These are phyloP conservation scores for Knoxia roxburghii DNA, from an alignment of 257 asterid genomes.

Conservation along the genomic window DNA sequence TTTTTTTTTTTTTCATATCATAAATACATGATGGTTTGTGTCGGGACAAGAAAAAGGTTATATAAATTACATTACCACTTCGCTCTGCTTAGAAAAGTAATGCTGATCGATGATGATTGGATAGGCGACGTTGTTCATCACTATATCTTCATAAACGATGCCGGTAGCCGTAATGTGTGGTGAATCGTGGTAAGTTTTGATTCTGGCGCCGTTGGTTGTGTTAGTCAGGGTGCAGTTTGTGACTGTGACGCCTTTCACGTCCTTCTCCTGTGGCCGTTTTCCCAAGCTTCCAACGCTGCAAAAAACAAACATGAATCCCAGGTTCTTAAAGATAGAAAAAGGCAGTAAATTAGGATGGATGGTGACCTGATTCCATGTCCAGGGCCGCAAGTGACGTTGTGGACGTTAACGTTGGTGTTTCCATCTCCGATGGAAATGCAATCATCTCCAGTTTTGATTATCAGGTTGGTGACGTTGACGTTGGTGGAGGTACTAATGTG, in stretches of 20 bases:
- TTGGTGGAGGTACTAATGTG: constrained; percentile 13
- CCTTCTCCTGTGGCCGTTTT: constrained; percentile 35
- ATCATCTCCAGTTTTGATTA: constrained; percentile 41
- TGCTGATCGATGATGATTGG: constrained; percentile 78
- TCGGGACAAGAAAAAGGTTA: too few species aligned
- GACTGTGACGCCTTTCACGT: constrained; percentile 34
- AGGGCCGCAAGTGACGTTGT: constrained; percentile 42
- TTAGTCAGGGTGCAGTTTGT: constrained; percentile 47
- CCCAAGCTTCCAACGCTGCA: constrained; percentile 80
- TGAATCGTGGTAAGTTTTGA: constrained; percentile 53
- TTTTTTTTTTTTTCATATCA: too few species aligned
- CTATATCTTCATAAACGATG: constrained; percentile 39
- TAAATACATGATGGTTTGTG: too few species aligned
- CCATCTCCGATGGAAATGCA: constrained; percentile 55
- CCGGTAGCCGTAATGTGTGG: constrained; percentile 30
- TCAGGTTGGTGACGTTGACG: constrained; percentile 4
- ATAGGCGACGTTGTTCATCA: constrained; percentile 40
- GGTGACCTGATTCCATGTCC: constrained; percentile 73
- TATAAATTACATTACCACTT: too few species aligned
- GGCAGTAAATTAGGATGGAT: too few species aligned
- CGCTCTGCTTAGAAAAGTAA: constrained; percentile 41
- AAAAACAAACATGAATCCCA: too few species aligned
- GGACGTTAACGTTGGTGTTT: constrained; percentile 22
- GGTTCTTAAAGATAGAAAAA: too few species aligned
- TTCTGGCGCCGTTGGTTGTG: constrained; percentile 73